phyloP scores from a whole-genome alignment of 768 basidiomycete genomes.

The Phlegmacium glaucopus region DNA sequence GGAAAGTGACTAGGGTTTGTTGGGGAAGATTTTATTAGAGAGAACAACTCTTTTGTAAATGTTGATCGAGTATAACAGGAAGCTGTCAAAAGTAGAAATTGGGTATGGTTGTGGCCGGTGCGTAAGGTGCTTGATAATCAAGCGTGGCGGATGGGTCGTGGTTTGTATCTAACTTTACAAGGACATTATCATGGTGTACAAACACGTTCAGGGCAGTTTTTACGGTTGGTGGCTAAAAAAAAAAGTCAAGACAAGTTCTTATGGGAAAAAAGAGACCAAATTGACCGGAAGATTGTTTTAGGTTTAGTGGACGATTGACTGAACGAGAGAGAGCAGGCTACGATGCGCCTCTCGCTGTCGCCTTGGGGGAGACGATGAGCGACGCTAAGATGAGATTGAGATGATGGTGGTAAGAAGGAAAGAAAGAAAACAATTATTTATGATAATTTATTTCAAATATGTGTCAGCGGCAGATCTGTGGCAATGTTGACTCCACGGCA shows the following conservation, averaged over 20 bases:
- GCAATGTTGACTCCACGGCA: too few species aligned
- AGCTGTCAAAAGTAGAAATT: slow-evolving; percentile 15
- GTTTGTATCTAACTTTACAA: slow-evolving; percentile 32
- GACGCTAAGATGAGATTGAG: too few species aligned
- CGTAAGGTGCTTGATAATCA: slow-evolving; percentile 19
- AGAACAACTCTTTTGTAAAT: slow-evolving; percentile 19
- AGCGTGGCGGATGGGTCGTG: slow-evolving; percentile 21
- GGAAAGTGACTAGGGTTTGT: slow-evolving; percentile 8
- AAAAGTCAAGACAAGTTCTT: slow-evolving; percentile 1
- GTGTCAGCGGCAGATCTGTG: slow-evolving; percentile 20
- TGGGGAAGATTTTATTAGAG: slow-evolving; percentile 16
- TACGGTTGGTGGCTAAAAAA: slow-evolving; percentile 12
- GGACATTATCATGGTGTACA: slow-evolving; percentile 42
- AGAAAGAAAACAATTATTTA: slow-evolving; percentile 13
- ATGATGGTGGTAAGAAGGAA: slow-evolving; percentile 27
- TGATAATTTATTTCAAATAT: slow-evolving; percentile 13
- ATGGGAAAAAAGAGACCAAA: slow-evolving; percentile 3
- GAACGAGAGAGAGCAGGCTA: slow-evolving; percentile 18
- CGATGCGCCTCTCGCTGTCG: slow-evolving; percentile 25
- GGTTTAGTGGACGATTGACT: slow-evolving; percentile 3
- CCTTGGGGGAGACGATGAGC: slow-evolving; percentile 18
- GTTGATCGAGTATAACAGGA: slow-evolving; percentile 12
- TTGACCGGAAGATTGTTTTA: slow-evolving; percentile 7
- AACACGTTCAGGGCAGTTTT: slow-evolving; percentile 32
- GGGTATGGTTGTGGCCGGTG: slow-evolving; percentile 23